Conservation (phyloP, 371 early-diverging fungal genomes). For the Actinomucor elegans region DNA sequence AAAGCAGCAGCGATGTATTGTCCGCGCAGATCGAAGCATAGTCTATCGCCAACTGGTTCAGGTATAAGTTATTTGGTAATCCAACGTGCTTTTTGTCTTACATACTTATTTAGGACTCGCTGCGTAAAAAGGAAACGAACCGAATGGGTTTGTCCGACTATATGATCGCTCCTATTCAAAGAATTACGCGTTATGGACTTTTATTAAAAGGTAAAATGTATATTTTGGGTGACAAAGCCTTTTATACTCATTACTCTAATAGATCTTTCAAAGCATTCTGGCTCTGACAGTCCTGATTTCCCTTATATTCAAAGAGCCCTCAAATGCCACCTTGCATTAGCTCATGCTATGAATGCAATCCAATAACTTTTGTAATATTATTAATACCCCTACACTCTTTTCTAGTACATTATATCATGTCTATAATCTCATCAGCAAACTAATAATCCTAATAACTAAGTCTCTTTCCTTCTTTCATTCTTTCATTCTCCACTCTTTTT, state of each 20-base stretch:
- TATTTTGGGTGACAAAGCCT: background rate
- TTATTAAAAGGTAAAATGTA: slow-evolving; percentile 29
- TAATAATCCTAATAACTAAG: too few species aligned
- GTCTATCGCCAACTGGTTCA: slow-evolving; percentile 39
- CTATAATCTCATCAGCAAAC: too few species aligned
- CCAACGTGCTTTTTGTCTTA: slow-evolving; percentile 11
- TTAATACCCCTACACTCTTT: background rate
- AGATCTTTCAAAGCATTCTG: slow-evolving; percentile 28
- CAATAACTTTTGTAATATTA: slow-evolving; percentile 10
- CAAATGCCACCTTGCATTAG: slow-evolving; percentile 24
- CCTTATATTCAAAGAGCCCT: slow-evolving; percentile 17
- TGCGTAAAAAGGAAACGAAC: slow-evolving; percentile 38
- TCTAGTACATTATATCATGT: too few species aligned
- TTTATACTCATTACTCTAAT: background rate
- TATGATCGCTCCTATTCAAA: slow-evolving; percentile 49
- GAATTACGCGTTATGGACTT: slow-evolving; percentile 40
- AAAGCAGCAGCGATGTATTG: slow-evolving; percentile 29
- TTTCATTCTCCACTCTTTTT: too few species aligned
- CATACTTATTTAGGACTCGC: slow-evolving; percentile 29
- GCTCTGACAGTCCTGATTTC: slow-evolving; percentile 16
- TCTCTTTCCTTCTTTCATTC: too few species aligned
- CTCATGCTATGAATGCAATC: slow-evolving; percentile 29
- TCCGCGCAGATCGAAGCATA: slow-evolving; percentile 27
- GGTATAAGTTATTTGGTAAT: slow-evolving; percentile 4
- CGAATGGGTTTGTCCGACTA: slow-evolving; percentile 38